Base-by-base conservation (phyloP, 257 asterid species). In the Penstemon davidsonii region DNA sequence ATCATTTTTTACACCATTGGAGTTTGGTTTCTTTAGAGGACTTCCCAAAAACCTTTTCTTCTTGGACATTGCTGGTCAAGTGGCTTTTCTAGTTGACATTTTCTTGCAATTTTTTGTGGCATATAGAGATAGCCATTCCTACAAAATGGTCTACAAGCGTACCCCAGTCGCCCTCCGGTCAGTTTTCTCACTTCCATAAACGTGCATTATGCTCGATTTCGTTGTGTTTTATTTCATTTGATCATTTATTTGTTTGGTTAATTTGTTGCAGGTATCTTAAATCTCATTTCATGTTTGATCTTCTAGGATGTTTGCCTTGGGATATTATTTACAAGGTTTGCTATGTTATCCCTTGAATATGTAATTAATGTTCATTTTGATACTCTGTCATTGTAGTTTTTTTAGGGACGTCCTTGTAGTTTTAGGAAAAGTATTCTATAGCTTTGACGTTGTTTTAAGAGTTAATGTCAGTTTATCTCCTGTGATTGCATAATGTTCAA, bases 1-100 rank as follows among this genome's bases (percentile, higher is more conserved):
- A 11, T 81, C 91, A 10, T 83, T 87, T 76, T 85, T 87, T 69
- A 87, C 95, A 44, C 95, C 92, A 6, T 59, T 87, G 86, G 95
- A 87, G 86, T 87, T 87, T 33, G 95, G 89, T 9, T 87, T 87
- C 81, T 87, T 87, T 78, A 68, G 89, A 53, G 95, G 95, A 75
- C 78, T 87, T n/a, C 95, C 89, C 3, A 51, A 73, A 71, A 81
- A 84, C 51, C 89, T 87, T 52, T 83, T 87, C 77, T 8, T 82
- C 40, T 60, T 87, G 55, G 95, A 87, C 82, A 81, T 85, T 60
- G 85, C 81, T 36, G 95, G 91, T 63, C 95, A 87, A 73, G 46
- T 83, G 46, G 85, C 84, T n/a, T 87, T 87, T 57, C 89, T 87
- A 40, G 2, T 85, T 2, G 95, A 87, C 80, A 85, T 87, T 55